Evolutionary conservation across 805 yeast genomes (phyloP), one percentile per base, ranked within the genome.

Genomic region (Myxozyma vanderwaltii): DNA sequence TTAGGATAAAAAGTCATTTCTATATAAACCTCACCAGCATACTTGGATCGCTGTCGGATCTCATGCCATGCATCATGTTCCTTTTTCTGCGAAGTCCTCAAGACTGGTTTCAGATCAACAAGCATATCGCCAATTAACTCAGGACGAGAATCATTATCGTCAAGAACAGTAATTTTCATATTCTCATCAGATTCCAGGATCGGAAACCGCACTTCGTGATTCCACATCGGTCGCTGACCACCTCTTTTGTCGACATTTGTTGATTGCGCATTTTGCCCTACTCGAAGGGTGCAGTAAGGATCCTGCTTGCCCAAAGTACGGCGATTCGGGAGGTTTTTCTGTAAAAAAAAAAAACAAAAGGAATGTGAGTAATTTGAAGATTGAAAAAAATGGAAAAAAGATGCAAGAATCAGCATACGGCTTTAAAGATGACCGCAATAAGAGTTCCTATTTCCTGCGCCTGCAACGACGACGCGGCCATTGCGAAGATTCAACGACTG

Each of bases 221-320:
- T 85, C 89, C 97, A 94, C 21, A 78, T 82, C 0, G 99, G 99
- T 3, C 89, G 87, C 71, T 94, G 99, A 1, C 99, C 99, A 0
- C 96, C 99, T 65, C 98, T 76, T 53, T 82, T 81, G 59, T 88
- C 84, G 0, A 89, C 80, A 36, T 84, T 85, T 0, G 97, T 89
- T 68, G 86, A 84, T 64, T 88, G 85, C 8, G 95, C 92, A 67
- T 82, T 82, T 60, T 89, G 89, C 29, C 91, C 92, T 4, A 94
- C 79, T 57, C 98, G 77, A 12, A 89, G 79, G 4, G 92, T 83
- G 61, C 91, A 87, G 74, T 89, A 91, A 1, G 98, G 99, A 64
- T 89, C 87, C 74, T 94, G 99, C 69, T 94, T 94, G 69, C 95
- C 97, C 52, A 92, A 77, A 63, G 86, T 89, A 38, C 92, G 79